Base-by-base conservation (phyloP, 2,329 filamentous ascomycete genomes). In the Alternaria brassicae region DNA sequence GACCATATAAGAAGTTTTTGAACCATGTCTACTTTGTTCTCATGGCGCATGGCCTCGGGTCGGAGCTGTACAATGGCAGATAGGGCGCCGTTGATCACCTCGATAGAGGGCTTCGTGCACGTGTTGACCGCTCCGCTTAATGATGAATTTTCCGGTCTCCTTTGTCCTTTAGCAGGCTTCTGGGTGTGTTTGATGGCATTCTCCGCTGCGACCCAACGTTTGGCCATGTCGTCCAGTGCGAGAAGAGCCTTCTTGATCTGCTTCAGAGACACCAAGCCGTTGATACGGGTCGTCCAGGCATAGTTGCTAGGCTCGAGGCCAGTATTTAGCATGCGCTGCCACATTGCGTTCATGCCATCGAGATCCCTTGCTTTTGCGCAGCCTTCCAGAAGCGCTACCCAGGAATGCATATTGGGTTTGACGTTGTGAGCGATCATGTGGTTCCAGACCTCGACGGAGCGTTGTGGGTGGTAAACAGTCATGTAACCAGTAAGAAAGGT, bases 321-420 rank as follows among this genome's bases (percentile, higher is more conserved):
- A 1, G 86, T 83, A 8, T 71, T 72, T 3, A 84, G 70, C 77
- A 95, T 86, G 63, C 85, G 86, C 0, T 77, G 66, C 91, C 92
- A 96, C 30, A 93, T 83, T 1, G 82, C 82, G 55, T 89, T 85
- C 60, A 93, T 81, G 21, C 84, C 86, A n/a, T 80, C 74, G 0
- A 81, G 65, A 67, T 92, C 88, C 53, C 82, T 82, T 49, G 86
- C 82, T 49, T 81, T 82, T 70, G 84, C 85, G 77, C 88, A 92
- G 1, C 91, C 91, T 56, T 86, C 83, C 65, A 95, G 85, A 85
- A 95, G 90, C 41, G 86, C 80, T 37, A 88, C 89, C 85, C 90
- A 95, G 0, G 91, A 89, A 66, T 81, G 84, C 54, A 89, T 69
- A 6, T 83, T 88, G 13, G 91, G 89, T 56, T 79, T 75, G 28